Evolutionary conservation across 306 rosid genomes (phyloP).

Genomic region (Sophora flavescens): DNA sequence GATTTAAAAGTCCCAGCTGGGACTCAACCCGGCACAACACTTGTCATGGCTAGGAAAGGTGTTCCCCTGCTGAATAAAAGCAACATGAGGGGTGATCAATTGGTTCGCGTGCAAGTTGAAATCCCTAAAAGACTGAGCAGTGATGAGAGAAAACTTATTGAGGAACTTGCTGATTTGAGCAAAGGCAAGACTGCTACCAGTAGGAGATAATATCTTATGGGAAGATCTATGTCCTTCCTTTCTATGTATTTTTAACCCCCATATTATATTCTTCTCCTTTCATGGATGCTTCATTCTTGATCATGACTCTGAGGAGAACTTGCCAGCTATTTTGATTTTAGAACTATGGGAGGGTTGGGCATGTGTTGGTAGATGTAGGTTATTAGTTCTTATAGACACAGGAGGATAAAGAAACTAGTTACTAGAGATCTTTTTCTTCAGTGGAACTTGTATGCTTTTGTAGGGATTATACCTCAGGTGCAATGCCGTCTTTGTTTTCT

Average conservation of each 20-base stretch:
- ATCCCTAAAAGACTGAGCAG: conserved; percentile 86
- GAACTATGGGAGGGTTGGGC: not conserved
- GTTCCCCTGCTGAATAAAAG: conserved; percentile 87
- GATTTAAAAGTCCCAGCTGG: conserved; percentile 65
- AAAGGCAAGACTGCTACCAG: conserved; percentile 70
- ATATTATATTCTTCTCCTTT: conserved; percentile 31
- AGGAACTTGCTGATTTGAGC: conserved; percentile 91
- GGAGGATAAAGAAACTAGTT: conserved; percentile 23
- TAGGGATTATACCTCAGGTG: conserved; percentile 23
- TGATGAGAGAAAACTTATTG: conserved; percentile 84
- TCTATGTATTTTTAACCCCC: not conserved
- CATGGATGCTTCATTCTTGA: conserved; percentile 41
- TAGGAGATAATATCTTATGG: conserved; percentile 44
- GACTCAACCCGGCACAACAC: conserved; percentile 94
- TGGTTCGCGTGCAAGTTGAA: conserved; percentile 97
- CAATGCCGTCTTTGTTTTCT: conserved; percentile 14
- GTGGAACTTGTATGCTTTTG: conserved; percentile 21
- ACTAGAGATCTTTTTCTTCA: conserved; percentile 13
- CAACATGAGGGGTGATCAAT: conserved; percentile 95
- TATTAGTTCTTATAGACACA: conserved; percentile 40
- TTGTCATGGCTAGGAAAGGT: conserved; percentile 97
- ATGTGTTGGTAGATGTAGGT: conserved; percentile 38
- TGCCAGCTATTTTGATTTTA: conserved; percentile 5
- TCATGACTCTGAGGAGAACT: conserved; percentile 41
- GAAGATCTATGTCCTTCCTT: not conserved